Evolutionary conservation across 768 basidiomycete genomes (phyloP).

Genomic region (Brasilioporus rufonigricans): DNA sequence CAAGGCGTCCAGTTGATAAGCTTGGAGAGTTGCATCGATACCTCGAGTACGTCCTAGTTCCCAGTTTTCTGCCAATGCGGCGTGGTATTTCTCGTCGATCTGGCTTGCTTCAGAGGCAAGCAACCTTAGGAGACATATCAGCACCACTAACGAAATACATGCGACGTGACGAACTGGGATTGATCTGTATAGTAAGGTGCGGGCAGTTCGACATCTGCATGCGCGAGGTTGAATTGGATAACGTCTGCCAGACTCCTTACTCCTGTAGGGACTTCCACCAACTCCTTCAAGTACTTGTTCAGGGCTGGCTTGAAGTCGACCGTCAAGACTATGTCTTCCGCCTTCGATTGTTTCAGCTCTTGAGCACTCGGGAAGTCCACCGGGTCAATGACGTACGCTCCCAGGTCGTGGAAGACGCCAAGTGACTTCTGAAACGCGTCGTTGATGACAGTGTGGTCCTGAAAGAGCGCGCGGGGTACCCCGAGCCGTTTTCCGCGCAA

Average conservation of each 20-base stretch:
- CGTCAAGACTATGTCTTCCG: conserved; percentile 52
- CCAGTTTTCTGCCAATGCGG: conserved; percentile 44
- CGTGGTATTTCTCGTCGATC: conserved; percentile 41
- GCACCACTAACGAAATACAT: background rate
- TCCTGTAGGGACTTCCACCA: conserved; percentile 56
- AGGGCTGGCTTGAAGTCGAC: conserved; percentile 55
- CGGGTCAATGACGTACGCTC: conserved; percentile 55
- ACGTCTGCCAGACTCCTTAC: conserved; percentile 56
- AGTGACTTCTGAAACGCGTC: conserved; percentile 40
- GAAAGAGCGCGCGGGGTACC: conserved; percentile 38
- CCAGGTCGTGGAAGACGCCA: conserved; percentile 36
- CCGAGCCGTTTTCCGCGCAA: conserved; percentile 46
- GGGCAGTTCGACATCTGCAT: conserved; percentile 46
- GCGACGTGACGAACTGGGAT: conserved; percentile 28
- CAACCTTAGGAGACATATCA: conserved; percentile 17
- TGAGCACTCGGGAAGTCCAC: conserved; percentile 57
- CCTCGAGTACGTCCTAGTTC: conserved; percentile 52
- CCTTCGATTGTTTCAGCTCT: conserved; percentile 45
- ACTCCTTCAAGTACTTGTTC: conserved; percentile 44
- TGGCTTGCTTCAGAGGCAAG: conserved; percentile 25
- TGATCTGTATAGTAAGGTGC: conserved; percentile 37
- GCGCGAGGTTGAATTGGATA: conserved; percentile 54
- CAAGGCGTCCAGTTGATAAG: conserved; percentile 49
- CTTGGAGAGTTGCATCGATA: conserved; percentile 50
- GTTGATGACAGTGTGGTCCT: conserved; percentile 22